Evolutionary conservation across 495 filamentous ascomycete species (phyloP).

Genomic region (Penicillium canescens): DNA sequence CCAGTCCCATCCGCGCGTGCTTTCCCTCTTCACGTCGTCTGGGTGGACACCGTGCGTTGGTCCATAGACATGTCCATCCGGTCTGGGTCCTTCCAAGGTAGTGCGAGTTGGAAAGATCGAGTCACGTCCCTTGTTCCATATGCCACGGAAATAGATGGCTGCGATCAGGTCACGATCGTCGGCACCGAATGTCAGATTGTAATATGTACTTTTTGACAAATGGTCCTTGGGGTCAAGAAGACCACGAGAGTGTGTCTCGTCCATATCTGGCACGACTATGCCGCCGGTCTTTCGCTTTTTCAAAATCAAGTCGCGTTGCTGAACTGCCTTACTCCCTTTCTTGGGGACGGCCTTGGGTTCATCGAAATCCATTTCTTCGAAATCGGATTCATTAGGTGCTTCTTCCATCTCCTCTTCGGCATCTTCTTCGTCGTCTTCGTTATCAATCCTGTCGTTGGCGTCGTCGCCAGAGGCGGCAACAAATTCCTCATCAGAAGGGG

Average conservation of each 20-base stretch:
- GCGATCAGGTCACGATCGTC: constrained; percentile 49
- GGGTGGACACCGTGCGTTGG: constrained; percentile 37
- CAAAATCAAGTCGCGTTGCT: background rate
- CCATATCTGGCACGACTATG: constrained; percentile 11
- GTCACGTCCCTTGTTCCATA: constrained; percentile 47
- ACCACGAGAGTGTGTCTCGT: constrained; percentile 39
- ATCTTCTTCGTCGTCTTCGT: constrained; percentile 13
- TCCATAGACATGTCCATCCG: constrained; percentile 43
- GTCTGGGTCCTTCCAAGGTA: constrained; percentile 24
- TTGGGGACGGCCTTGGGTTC: background rate
- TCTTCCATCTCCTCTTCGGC: constrained; percentile 17
- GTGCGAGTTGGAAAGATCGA: constrained; percentile 49
- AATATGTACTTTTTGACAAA: constrained; percentile 39
- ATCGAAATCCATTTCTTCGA: constrained; percentile 16
- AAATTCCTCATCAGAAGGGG: constrained; percentile 33
- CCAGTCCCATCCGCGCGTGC: constrained; percentile 55
- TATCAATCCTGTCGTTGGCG: constrained; percentile 15
- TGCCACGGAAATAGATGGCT: constrained; percentile 45
- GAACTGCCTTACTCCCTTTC: background rate
- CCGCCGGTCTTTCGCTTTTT: constrained; percentile 25
- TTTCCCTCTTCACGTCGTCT: constrained; percentile 43
- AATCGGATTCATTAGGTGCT: constrained; percentile 13
- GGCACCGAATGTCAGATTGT: constrained; percentile 39
- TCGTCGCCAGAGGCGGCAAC: constrained; percentile 28
- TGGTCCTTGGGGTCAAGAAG: constrained; percentile 39